phyloP scores from a whole-genome alignment of 192 early-diverging fungal species.

The Pilaira anomala region DNA sequence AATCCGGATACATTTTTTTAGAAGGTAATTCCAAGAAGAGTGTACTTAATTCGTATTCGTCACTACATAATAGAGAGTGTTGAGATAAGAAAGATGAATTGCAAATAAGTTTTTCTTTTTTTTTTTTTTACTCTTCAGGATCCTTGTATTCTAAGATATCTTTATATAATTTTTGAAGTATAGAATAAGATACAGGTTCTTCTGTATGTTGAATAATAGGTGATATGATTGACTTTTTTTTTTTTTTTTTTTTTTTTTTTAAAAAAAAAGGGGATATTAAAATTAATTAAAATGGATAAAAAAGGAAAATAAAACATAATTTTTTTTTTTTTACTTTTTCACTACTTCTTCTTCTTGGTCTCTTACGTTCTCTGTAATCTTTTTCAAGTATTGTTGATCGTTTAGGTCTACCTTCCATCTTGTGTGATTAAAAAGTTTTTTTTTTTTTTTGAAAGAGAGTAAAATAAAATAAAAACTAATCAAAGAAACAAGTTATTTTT shows the following conservation, averaged over 20 bases:
- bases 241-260: too few species aligned
- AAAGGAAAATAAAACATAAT: background rate
- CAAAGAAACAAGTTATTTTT: too few species aligned
- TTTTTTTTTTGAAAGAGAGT: too few species aligned
- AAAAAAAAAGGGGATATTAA: background rate
- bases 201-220: background rate
- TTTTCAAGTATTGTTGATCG: constrained; percentile 21
- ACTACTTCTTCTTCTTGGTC: constrained; percentile 14
- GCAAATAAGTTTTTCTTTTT: background rate
- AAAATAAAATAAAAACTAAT: too few species aligned
- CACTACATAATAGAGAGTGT: too few species aligned
- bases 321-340: background rate
- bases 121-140: constrained; percentile 14
- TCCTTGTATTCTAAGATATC: constrained; percentile 17
- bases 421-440: background rate
- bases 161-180: constrained; percentile 2
- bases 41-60: constrained; percentile 34
- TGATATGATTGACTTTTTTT: background rate
- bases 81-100: background rate
- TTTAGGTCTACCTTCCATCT: constrained; percentile 29
- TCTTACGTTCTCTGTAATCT: constrained; percentile 27
- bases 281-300: background rate
- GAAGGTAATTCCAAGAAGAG: constrained; percentile 41
- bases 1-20: constrained; percentile 43
- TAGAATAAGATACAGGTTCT: background rate